Evolutionary conservation across 352 stramenopile species (phyloP).

Genomic region (Phytophthora ramorum): DNA sequence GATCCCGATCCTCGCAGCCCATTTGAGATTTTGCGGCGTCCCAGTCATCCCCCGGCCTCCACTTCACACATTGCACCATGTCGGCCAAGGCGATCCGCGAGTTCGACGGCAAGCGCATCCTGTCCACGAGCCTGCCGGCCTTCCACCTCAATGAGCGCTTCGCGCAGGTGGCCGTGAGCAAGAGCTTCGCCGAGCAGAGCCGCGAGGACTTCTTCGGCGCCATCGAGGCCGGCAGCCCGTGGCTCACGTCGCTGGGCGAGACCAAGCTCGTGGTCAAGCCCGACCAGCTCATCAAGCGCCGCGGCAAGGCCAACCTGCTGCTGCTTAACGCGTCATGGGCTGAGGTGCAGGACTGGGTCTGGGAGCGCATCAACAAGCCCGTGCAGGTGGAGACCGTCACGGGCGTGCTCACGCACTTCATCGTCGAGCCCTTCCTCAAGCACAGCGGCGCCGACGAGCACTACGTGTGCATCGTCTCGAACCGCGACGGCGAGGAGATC

Average conservation of each 20-base stretch:
- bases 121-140: conserved; percentile 79
- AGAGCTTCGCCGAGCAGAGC: conserved; percentile 42
- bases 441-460: conserved; percentile 95
- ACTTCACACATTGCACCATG: conserved; percentile 60
- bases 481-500: conserved; percentile 95
- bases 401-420: conserved; percentile 96
- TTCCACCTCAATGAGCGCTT: conserved; percentile 83
- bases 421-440: conserved; percentile 97
- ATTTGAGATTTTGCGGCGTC: conserved; percentile 58
- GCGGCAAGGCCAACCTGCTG: conserved; percentile 96
- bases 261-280: conserved; percentile 96
- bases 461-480: conserved; percentile 97
- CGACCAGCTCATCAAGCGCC: conserved; percentile 98
- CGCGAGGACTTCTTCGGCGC: conserved; percentile 69
- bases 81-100: conserved; percentile 96
- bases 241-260: conserved; percentile 76
- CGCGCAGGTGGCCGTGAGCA: conserved; percentile 70
- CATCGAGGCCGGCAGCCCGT: conserved; percentile 82
- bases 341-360: conserved; percentile 95
- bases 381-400: conserved; percentile 92
- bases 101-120: conserved; percentile 96
- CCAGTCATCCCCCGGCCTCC: conserved; percentile 18
- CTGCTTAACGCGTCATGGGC: conserved; percentile 94
- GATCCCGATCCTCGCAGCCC: background rate
- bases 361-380: conserved; percentile 93